Conservation (phyloP, 2,329 filamentous ascomycete genomes). For the Aspergillus brasiliensis region DNA sequence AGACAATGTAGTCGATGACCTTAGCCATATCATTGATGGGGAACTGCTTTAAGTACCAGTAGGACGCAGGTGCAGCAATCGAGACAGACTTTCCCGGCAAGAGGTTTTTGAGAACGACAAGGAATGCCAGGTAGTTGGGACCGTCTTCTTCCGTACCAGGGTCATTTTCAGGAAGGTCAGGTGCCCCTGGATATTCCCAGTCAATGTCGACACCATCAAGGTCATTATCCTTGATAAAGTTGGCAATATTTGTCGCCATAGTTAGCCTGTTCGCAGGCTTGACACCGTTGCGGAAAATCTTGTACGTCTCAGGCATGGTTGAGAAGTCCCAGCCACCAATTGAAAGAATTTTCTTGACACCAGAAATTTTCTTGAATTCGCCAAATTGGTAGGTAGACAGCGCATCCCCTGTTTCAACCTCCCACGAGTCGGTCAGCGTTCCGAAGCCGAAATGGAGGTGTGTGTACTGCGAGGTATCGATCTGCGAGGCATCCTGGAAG, state of each 20-base stretch:
- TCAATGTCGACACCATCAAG: constrained; percentile 11
- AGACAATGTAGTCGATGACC: constrained; percentile 16
- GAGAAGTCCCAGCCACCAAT: not conserved
- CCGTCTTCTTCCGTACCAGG: constrained; percentile 30
- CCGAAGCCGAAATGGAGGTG: constrained; percentile 45
- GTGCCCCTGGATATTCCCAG: constrained; percentile 8
- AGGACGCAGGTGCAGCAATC: constrained; percentile 32
- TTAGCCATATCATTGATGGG: constrained; percentile 8
- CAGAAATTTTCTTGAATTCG: not conserved
- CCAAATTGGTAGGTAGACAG: not conserved
- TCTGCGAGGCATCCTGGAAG: constrained; percentile 25
- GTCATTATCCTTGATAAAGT: not conserved
- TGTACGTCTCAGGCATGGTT: not conserved
- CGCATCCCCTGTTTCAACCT: not conserved
- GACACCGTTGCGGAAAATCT: not conserved
- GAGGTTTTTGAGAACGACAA: constrained; percentile 25
- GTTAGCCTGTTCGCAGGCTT: not conserved
- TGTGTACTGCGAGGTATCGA: constrained; percentile 29
- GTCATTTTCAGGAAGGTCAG: constrained; percentile 25
- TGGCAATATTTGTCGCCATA: not conserved
- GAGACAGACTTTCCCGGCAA: constrained; percentile 24
- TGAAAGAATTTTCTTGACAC: not conserved
- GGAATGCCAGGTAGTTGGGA: constrained; percentile 37
- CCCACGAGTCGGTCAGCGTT: constrained; percentile 23
- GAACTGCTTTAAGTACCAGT: constrained; percentile 26